Conservation (phyloP, 2,329 filamentous ascomycete species). For the Lithohypha guttulata region DNA sequence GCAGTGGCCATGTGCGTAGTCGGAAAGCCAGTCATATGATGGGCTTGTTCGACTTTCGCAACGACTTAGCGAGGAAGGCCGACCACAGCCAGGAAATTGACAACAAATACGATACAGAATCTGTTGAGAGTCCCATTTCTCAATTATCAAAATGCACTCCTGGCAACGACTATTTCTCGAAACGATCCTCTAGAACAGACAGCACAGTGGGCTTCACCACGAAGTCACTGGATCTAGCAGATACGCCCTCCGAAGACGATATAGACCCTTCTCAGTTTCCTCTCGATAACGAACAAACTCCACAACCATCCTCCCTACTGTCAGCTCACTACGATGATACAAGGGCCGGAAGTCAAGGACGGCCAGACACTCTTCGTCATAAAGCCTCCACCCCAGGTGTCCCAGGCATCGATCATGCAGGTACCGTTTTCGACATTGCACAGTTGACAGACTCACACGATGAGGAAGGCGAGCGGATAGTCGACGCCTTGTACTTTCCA, state of each 20-base stretch:
- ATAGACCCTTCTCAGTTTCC: too few relatives aligned
- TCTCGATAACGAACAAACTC: not conserved
- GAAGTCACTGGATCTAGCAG: not conserved
- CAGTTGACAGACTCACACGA: constrained; percentile 40
- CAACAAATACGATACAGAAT: not conserved
- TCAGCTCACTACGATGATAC: not conserved
- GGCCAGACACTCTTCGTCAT: not conserved
- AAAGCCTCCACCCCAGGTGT: constrained; percentile 5
- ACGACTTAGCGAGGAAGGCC: not conserved
- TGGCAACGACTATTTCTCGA: not conserved
- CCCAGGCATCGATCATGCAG: not conserved
- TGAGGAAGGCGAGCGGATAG: constrained; percentile 53
- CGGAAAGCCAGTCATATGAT: constrained; percentile 57
- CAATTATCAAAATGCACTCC: not conserved
- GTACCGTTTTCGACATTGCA: not conserved
- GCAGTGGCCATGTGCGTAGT: constrained; percentile 45
- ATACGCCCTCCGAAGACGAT: not conserved
- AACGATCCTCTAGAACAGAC: not conserved
- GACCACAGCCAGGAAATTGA: not conserved
- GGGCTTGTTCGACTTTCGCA: constrained; percentile 45
- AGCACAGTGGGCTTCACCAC: too few relatives aligned
- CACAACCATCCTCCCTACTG: constrained; percentile 3
- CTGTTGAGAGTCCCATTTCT: not conserved
- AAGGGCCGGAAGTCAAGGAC: not conserved
- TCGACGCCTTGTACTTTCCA: constrained; percentile 54